Evolutionary conservation across 2,329 filamentous ascomycete species (phyloP).

Genomic region (Colletotrichum tabaci): DNA sequence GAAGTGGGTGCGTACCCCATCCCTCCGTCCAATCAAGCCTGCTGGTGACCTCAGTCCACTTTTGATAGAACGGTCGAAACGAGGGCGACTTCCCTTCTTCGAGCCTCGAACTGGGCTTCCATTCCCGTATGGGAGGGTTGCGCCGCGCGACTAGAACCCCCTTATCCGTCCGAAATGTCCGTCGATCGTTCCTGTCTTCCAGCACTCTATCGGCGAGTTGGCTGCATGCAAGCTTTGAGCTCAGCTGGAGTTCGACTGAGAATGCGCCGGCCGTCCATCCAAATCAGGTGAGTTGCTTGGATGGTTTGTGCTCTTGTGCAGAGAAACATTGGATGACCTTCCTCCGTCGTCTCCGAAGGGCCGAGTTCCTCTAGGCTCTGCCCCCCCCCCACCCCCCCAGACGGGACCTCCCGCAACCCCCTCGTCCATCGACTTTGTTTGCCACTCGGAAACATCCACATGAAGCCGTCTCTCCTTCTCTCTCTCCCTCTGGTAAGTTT

Average conservation of each 20-base stretch:
- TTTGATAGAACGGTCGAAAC: not conserved
- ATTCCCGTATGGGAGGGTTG: constrained; percentile 7
- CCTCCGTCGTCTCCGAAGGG: constrained; percentile 41
- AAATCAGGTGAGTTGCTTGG: not conserved
- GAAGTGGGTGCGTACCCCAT: not conserved
- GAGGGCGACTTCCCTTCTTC: constrained; percentile 14
- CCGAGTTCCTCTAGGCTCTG: constrained; percentile 19
- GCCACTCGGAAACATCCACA: not conserved
- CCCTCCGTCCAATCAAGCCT: constrained; percentile 8
- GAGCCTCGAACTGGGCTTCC: not conserved
- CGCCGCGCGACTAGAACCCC: constrained; percentile 13
- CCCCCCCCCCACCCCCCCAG: constrained; percentile 8
- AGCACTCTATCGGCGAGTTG: not conserved
- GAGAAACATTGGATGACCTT: not conserved
- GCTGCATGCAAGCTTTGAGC: not conserved
- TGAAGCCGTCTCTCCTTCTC: not conserved
- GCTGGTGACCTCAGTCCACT: too few relatives aligned
- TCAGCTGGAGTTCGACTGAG: not conserved
- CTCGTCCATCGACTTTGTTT: not conserved
- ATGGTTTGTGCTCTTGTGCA: not conserved
- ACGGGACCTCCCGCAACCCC: constrained; percentile 36
- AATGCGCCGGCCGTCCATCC: not conserved
- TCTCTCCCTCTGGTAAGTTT: too few relatives aligned
- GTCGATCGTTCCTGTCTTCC: constrained; percentile 33
- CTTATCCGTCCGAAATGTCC: constrained; percentile 31